Evolutionary conservation across 1,139 yeast genomes (phyloP), one percentile per base, ranked within the genome.

Genomic region (Scheffersomyces cryptocercus): DNA sequence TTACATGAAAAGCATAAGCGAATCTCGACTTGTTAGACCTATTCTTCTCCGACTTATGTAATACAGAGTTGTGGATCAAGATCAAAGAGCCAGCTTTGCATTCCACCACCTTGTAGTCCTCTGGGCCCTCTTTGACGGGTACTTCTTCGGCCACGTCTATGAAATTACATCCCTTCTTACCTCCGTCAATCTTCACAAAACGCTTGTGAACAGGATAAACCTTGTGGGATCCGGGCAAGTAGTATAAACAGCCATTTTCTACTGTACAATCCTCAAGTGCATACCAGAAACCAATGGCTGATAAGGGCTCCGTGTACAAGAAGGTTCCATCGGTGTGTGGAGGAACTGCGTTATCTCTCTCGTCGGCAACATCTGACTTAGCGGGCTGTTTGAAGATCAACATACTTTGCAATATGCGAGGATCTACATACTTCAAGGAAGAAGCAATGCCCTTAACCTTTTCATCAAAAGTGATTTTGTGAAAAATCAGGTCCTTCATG

Each of bases 231-330:
- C 93, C 93, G 0, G 95, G 91, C n/a, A 79, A 72, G 56, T 77
- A 85, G 47, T 82, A 78, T 28, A 87, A 67, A 47, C 95, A 86
- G 0, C 95, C 95, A 59, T 87, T 87, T 6, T 67, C 68, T 5
- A 61, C 50, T 1, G 85, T 82, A 58, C 95, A 87, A 55, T 85
- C 88, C 53, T 87, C 90, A 50, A 87, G 65, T 0, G 95, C 93
- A 56, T 82, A 81, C 95, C 95, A 87, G 58, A 84, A 87, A 4
- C 95, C 96, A 35, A 86, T 62, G 0, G 93, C 90, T 2, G 82
- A 67, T 43, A 77, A 82, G 0, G 95, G 95, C 28, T 80, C 70
- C 0, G 95, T 87, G 62, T 72, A 87, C 31, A 87, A 68, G 54
- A 87, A 87, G 3, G 84, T 82, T 1, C 83, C 90, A 59, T 87